These are phyloP conservation scores for Leucocoprinus leucothites DNA, from an alignment of 768 basidiomycete genomes.

Conservation along the genomic window DNA sequence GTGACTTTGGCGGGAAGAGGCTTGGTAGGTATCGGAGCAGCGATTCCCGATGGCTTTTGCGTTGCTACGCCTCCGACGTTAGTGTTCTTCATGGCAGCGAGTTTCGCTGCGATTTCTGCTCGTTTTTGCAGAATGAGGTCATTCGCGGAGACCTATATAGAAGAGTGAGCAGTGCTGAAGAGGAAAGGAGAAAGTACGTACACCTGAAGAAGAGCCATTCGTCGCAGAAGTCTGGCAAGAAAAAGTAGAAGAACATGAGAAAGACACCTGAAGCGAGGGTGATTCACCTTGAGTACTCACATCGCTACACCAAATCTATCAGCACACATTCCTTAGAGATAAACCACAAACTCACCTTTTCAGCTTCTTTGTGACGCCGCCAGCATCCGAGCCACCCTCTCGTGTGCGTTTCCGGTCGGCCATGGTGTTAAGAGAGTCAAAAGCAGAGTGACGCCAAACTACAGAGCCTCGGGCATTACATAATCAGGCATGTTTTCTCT, in stretches of 20 bases:
- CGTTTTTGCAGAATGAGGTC: slow-evolving; percentile 80
- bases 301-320: slow-evolving; percentile 43
- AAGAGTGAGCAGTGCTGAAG: slow-evolving; percentile 3
- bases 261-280: slow-evolving; percentile 36
- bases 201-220: slow-evolving; percentile 40
- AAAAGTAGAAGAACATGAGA: slow-evolving; percentile 68
- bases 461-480: slow-evolving; percentile 14
- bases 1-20: slow-evolving; percentile 34
- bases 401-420: slow-evolving; percentile 64
- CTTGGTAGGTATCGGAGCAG: slow-evolving; percentile 36
- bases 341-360: slow-evolving; percentile 50
- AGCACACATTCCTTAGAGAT: slow-evolving; percentile 12
- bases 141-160: slow-evolving; percentile 43
- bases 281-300: slow-evolving; percentile 86
- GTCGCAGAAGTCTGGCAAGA: slow-evolving; percentile 52
- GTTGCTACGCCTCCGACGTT: slow-evolving; percentile 24
- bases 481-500: slow-evolving; percentile 42
- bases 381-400: slow-evolving; percentile 49
- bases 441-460: not conserved
- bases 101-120: slow-evolving; percentile 82
- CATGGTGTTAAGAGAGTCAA: slow-evolving; percentile 33
- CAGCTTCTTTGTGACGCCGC: slow-evolving; percentile 50
- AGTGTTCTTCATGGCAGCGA: slow-evolving; percentile 66
- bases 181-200: slow-evolving; percentile 29
- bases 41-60: slow-evolving; percentile 23